Percentiles rank a stretch among this genome's conserved stretches.
Evolutionary conservation across 2,329 filamentous ascomycete species (phyloP).

Genomic region (Fusarium aywerte): DNA sequence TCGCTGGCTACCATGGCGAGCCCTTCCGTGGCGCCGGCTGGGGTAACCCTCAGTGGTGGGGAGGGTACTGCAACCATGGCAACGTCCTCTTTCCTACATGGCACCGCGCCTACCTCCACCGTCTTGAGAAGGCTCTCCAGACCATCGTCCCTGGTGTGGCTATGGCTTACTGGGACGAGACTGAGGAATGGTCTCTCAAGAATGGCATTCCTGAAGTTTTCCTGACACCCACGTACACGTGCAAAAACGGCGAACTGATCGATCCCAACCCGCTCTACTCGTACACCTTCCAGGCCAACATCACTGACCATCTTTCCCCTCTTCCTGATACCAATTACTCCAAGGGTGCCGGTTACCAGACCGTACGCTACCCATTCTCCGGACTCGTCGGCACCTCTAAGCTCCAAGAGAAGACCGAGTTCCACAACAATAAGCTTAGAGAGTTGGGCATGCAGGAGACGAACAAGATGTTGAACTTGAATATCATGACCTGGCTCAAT

Average conservation of each 20-base stretch:
- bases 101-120: neutral
- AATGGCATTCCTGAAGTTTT: no score
- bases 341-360: neutral
- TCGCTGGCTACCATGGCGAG: neutral
- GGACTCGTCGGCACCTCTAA: neutral
- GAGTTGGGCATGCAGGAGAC: no score
- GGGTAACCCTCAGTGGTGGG: neutral
- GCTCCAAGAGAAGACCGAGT: neutral
- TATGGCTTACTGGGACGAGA: neutral
- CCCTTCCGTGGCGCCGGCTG: neutral
- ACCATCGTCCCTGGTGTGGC: neutral
- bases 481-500: neutral
- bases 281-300: no score
- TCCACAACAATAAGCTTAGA: neutral
- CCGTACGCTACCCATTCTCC: neutral
- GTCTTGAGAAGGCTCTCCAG: neutral
- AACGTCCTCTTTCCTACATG: neutral
- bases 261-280: neutral
- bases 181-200: no score
- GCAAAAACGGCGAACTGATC: no score
- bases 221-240: no score
- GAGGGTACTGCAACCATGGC: neutral
- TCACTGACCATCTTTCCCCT: no score
- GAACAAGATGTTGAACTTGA: neutral
- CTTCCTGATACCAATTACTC: no score